Evolutionary conservation across 768 basidiomycete genomes (phyloP).

Genomic region (Kwoniella bestiolae): DNA sequence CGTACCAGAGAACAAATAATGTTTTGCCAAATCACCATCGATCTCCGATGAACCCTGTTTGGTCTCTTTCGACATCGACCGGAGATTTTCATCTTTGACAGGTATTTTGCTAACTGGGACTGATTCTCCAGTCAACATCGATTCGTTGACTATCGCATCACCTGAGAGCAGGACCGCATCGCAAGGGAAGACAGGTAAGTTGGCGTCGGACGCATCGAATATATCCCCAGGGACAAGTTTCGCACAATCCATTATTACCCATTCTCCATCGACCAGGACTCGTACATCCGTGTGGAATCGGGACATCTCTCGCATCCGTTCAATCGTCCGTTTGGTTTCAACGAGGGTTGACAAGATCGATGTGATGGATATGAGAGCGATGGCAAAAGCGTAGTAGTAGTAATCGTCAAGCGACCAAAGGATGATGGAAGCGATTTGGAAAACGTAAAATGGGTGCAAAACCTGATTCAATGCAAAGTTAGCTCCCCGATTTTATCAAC

Average conservation of each 20-base stretch:
- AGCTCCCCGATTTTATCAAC: background rate
- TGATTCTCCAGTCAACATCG: conserved; percentile 88
- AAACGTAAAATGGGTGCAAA: conserved; percentile 97
- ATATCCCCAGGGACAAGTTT: conserved; percentile 90
- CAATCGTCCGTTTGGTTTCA: conserved; percentile 92
- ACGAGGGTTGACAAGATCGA: conserved; percentile 84
- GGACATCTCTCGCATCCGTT: conserved; percentile 95
- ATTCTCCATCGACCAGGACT: conserved; percentile 71
- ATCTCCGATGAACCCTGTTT: conserved; percentile 59
- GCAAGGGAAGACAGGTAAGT: conserved; percentile 76
- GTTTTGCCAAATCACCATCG: conserved; percentile 68
- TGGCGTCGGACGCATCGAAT: conserved; percentile 79
- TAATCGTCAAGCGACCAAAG: conserved; percentile 96
- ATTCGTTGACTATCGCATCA: conserved; percentile 97
- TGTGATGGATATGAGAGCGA: conserved; percentile 82
- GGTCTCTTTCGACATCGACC: conserved; percentile 70
- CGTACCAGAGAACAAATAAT: conserved; percentile 88
- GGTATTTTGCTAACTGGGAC: conserved; percentile 93
- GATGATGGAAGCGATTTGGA: conserved; percentile 92
- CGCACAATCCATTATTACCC: conserved; percentile 73
- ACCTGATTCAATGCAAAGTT: conserved; percentile 61
- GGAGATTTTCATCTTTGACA: conserved; percentile 75
- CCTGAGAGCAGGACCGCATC: conserved; percentile 92
- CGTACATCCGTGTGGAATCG: conserved; percentile 78
- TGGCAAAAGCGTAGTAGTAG: conserved; percentile 96